Evolutionary conservation across 768 basidiomycete species (phyloP).

Genomic region (Tulasnella sp.): DNA sequence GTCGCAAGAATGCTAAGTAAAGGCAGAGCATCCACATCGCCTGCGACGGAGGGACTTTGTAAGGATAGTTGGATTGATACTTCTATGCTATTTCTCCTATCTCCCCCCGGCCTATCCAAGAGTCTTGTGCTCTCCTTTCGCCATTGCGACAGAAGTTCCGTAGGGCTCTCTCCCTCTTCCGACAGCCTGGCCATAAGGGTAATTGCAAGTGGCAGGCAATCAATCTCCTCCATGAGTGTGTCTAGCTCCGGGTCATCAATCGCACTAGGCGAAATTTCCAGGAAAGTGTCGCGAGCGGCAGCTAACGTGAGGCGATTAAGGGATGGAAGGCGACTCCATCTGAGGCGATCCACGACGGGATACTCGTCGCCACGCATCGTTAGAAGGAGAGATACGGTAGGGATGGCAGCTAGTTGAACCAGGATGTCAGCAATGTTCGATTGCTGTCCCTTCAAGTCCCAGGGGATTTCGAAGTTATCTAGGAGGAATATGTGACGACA

Average conservation of each 20-base stretch:
- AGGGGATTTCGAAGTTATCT: neutral
- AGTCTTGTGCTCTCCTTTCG: conserved; percentile 3
- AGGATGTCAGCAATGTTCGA: neutral
- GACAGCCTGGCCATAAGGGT: neutral
- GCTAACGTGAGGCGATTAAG: neutral
- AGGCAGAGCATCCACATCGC: neutral
- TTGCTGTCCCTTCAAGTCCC: neutral
- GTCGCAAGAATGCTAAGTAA: neutral
- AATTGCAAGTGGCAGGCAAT: neutral
- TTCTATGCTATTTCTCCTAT: neutral
- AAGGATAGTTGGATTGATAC: neutral
- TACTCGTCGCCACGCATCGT: neutral
- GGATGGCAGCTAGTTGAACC: neutral
- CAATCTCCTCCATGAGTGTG: neutral
- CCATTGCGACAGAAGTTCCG: neutral
- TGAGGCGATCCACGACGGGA: neutral
- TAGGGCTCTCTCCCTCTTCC: neutral
- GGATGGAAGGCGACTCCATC: neutral
- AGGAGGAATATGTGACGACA: conserved; percentile 22
- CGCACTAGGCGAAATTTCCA: neutral
- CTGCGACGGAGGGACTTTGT: neutral
- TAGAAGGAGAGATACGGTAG: neutral
- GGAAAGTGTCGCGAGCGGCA: neutral
- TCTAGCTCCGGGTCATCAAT: neutral
- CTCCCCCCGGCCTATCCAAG: neutral